These are phyloP conservation scores for Lichenothelia convexa DNA, from an alignment of 495 filamentous ascomycete species.

Conservation along the genomic window DNA sequence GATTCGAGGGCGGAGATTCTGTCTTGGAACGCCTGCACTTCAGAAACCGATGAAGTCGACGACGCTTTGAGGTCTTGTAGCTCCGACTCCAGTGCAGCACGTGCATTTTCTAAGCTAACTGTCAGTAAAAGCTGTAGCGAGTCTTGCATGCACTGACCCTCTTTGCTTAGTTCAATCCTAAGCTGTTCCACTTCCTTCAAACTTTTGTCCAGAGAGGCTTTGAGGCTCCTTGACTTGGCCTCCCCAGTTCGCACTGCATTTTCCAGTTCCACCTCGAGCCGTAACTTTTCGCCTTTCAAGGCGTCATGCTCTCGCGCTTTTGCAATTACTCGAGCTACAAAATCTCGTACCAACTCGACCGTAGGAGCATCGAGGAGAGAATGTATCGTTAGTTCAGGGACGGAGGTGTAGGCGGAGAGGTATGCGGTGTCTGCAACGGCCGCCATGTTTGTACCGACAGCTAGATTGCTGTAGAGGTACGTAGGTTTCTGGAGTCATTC, in stretches of 20 bases:
- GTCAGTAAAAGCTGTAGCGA: slow-evolving; percentile 3
- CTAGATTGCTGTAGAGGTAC: not conserved
- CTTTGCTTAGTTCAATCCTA: slow-evolving; percentile 56
- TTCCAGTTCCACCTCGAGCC: slow-evolving; percentile 80
- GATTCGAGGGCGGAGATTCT: slow-evolving; percentile 74
- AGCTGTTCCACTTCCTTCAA: slow-evolving; percentile 43
- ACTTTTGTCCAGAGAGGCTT: slow-evolving; percentile 59
- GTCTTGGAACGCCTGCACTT: slow-evolving; percentile 53
- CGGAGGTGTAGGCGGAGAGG: slow-evolving; percentile 52
- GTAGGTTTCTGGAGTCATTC: not conserved
- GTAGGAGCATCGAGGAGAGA: slow-evolving; percentile 55
- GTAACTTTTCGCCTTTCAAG: slow-evolving; percentile 64
- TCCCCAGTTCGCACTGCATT: slow-evolving; percentile 66
- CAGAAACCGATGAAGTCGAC: slow-evolving; percentile 53
- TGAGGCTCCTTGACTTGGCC: slow-evolving; percentile 60
- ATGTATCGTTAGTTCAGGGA: slow-evolving; percentile 49
- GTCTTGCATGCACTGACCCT: slow-evolving; percentile 37
- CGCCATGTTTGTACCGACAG: slow-evolving; percentile 34
- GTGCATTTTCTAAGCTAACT: slow-evolving; percentile 34
- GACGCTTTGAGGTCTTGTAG: slow-evolving; percentile 62
- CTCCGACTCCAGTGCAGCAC: slow-evolving; percentile 58
- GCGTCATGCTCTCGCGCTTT: slow-evolving; percentile 69
- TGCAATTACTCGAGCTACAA: slow-evolving; percentile 44
- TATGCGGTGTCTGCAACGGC: slow-evolving; percentile 55
- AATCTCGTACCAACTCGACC: slow-evolving; percentile 48